These are phyloP conservation scores for Cicer judaicum DNA, from an alignment of 306 rosid species.

Conservation along the genomic window DNA sequence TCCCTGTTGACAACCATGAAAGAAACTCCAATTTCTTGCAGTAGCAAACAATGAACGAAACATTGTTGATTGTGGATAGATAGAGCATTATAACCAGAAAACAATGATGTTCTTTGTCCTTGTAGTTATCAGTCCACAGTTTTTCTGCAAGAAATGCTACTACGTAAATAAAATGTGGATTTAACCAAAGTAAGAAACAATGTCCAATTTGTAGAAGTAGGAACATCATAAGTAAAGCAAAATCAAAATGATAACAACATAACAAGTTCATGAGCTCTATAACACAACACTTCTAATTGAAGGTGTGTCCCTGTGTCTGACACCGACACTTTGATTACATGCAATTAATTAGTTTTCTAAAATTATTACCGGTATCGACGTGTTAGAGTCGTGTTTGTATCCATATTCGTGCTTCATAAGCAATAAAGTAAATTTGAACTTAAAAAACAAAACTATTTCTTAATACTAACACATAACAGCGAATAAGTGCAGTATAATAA, in stretches of 20 bases:
- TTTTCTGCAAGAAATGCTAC: slow-evolving; percentile 8
- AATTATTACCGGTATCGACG: no score
- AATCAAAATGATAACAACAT: not conserved
- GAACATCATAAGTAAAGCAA: not conserved
- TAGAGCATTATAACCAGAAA: slow-evolving; percentile 24
- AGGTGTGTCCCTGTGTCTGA: no score
- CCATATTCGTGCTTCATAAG: no score
- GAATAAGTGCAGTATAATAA: no score
- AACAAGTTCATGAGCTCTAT: not conserved
- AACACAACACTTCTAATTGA: no score
- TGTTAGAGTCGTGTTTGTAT: no score
- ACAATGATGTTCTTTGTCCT: slow-evolving; percentile 4
- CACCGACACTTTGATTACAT: no score
- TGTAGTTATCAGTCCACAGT: slow-evolving; percentile 24
- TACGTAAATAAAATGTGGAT: slow-evolving; percentile 7
- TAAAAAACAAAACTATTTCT: no score
- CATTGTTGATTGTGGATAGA: slow-evolving; percentile 35
- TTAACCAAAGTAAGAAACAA: slow-evolving; percentile 8
- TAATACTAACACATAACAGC: no score
- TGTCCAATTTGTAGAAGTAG: not conserved
- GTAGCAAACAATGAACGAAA: slow-evolving; percentile 38
- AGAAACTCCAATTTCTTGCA: slow-evolving; percentile 44
- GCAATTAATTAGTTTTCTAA: no score
- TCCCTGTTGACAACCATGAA: slow-evolving; percentile 41
- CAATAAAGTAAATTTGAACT: no score